Conservation (phyloP, 495 filamentous ascomycete genomes). For the Annulohypoxylon maeteangense region DNA sequence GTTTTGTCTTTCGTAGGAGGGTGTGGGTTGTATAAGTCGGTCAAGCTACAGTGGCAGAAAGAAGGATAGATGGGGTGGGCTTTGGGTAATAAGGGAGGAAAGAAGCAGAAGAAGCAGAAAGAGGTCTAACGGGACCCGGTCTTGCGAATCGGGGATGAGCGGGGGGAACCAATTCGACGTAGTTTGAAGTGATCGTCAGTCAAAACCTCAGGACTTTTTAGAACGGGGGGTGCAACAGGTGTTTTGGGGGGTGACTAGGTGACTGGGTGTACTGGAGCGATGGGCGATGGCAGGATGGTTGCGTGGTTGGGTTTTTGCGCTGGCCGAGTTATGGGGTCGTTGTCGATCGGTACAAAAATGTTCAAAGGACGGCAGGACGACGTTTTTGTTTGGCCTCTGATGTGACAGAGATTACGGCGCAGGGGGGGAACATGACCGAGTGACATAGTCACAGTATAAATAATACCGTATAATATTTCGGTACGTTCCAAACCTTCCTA, state of each 20-base stretch:
- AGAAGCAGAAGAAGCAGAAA: slow-evolving; percentile 32
- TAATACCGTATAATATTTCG: slow-evolving; percentile 25
- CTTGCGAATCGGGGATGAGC: slow-evolving; percentile 45
- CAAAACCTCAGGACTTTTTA: slow-evolving; percentile 40
- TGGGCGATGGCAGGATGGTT: neutral
- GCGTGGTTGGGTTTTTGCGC: slow-evolving; percentile 44
- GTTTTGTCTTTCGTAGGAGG: slow-evolving; percentile 15
- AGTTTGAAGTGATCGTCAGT: slow-evolving; percentile 50
- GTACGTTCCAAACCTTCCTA: neutral
- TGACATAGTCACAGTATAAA: slow-evolving; percentile 39
- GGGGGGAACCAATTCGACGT: slow-evolving; percentile 43
- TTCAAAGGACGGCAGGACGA: slow-evolving; percentile 40
- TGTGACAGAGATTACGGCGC: slow-evolving; percentile 45
- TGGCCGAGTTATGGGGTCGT: slow-evolving; percentile 40
- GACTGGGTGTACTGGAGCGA: neutral
- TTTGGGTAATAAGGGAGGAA: slow-evolving; percentile 45
- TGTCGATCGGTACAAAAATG: slow-evolving; percentile 44
- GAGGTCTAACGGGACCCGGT: slow-evolving; percentile 22
- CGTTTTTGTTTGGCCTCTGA: slow-evolving; percentile 37
- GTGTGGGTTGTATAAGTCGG: slow-evolving; percentile 43
- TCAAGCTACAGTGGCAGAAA: slow-evolving; percentile 29
- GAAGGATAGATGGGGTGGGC: slow-evolving; percentile 37
- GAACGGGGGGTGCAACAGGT: slow-evolving; percentile 38
- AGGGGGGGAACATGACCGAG: slow-evolving; percentile 28
- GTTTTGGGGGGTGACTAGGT: slow-evolving; percentile 37